Evolutionary conservation across 331 rosid genomes (phyloP), one percentile per base, ranked within the genome.

Genomic region (Dryas integrifolia): DNA sequence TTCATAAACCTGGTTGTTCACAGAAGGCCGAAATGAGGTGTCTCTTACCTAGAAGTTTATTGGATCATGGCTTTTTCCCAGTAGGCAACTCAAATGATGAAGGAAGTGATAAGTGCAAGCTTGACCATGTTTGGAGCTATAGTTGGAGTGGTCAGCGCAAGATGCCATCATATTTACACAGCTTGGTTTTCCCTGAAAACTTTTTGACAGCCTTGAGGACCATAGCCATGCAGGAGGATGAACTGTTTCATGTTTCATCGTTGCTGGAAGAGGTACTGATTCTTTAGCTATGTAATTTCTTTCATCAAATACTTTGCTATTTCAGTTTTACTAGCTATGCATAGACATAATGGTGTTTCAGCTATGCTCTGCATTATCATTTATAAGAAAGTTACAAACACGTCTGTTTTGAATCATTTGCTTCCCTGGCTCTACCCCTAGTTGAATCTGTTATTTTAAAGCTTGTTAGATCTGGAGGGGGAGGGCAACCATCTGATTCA

Each of bases 141-240:
- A 95, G 98, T 79, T 95, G 98, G 98, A 91, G 97, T 67, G 98
- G 97, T 76, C 86, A 80, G 67, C 93, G 96, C 65, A 91, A 86
- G 82, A 80, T 58, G 68, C 98, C 98, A 48, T 86, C 92, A 40
- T 95, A 89, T 72, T 73, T 72, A 59, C 77, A 77, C 86, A 88
- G 83, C 72, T 88, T 95, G 82, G 88, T 91, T 71, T 95, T 95
- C 70, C 97, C 98, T 0, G 96, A 91, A 72, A 89, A 76, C 53
- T 89, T 95, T 82, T 72, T 95, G 77, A 73, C 89, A 58, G 77
- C 93, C 69, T 82, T 92, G 85, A 88, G 99, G 86, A 92, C 96
- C 67, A 77, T 95, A 82, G 90, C 97, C 79, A 88, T 92, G 96
- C 86, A 82, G 58, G 96, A 85, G 79, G 88, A 88, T 30, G 89